Conservation (phyloP, 441 rosid genomes). For the Euphorbia celastroides region DNA sequence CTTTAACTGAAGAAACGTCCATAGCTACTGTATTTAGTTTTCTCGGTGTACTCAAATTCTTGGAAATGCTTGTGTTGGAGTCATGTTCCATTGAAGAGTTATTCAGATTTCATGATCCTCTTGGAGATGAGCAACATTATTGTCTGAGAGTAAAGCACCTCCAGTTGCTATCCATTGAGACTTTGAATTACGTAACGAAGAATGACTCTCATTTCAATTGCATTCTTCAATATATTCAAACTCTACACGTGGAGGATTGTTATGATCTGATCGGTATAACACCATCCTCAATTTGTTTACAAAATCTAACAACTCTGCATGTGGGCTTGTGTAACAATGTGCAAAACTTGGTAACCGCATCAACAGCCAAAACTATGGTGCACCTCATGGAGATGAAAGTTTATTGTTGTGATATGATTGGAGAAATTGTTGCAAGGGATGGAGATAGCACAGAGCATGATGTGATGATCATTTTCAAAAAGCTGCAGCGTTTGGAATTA, state of each 20-base stretch:
- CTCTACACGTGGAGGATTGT: no score
- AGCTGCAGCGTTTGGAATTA: not conserved
- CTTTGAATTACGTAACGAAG: no score
- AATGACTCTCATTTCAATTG: not conserved
- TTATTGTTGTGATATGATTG: not conserved
- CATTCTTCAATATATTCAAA: not conserved
- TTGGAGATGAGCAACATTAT: no score
- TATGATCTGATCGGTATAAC: not conserved
- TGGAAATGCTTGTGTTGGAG: not conserved
- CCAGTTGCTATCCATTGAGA: no score
- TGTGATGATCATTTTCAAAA: not conserved
- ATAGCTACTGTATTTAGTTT: not conserved
- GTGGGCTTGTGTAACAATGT: not conserved
- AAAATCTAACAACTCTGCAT: no score
- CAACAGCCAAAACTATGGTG: no score
- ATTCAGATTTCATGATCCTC: not conserved
- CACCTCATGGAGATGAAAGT: not conserved
- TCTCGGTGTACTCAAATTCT: not conserved
- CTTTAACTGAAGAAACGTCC: not conserved
- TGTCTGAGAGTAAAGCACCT: no score
- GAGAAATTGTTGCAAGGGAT: not conserved
- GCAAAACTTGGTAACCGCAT: not conserved
- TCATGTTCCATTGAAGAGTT: not conserved
- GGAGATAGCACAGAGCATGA: slow-evolving; percentile 4
- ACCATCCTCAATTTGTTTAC: no score